Evolutionary conservation across 345 rosid genomes (phyloP).

Genomic region (Citrus reticulata): DNA sequence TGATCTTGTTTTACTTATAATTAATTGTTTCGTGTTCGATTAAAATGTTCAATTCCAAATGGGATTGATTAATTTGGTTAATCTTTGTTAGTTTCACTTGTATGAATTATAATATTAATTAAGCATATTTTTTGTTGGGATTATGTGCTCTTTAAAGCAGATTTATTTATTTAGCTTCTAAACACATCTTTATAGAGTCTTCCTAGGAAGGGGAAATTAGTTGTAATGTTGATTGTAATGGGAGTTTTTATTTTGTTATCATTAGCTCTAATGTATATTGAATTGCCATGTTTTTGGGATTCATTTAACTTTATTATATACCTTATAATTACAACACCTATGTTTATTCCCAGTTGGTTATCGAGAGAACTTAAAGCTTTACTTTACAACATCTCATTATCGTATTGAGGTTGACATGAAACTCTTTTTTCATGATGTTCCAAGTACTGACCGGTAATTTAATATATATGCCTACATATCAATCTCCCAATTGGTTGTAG

Average conservation of each 20-base stretch:
- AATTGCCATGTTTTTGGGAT: not conserved
- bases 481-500: conserved; percentile 34
- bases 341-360: too few species aligned
- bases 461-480: not conserved
- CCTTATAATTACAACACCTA: too few species aligned
- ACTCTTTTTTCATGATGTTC: not conserved
- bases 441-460: not conserved
- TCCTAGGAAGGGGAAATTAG: not conserved
- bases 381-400: too few species aligned
- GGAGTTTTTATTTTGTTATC: not conserved
- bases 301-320: too few species aligned
- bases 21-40: not conserved
- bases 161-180: not conserved
- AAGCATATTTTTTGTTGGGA: not conserved
- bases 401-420: too few species aligned
- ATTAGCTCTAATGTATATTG: not conserved
- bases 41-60: not conserved
- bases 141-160: too few species aligned
- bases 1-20: not conserved
- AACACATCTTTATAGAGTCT: not conserved
- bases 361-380: too few species aligned
- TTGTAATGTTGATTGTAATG: not conserved
- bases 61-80: too few species aligned
- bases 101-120: too few species aligned
- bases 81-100: too few species aligned